Percentiles rank a stretch among this genome's conserved stretches.
Conservation (phyloP, 768 basidiomycete species). For the Mycena sanguinolenta region DNA sequence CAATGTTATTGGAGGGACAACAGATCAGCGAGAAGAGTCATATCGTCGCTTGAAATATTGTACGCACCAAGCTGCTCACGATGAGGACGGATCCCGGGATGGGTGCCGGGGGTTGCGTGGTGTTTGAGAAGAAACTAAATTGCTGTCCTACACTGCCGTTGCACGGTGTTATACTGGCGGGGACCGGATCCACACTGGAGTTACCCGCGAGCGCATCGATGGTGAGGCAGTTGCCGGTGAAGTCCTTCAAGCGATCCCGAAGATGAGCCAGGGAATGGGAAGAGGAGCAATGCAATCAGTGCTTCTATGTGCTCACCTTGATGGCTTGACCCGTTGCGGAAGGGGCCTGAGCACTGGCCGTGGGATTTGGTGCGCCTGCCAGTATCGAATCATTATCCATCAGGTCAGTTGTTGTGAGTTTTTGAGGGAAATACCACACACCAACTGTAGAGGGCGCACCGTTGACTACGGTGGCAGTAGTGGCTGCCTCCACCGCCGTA, state of each 20-base stretch:
- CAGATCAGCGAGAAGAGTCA: neutral
- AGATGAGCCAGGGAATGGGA: constrained; percentile 1
- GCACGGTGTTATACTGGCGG: neutral
- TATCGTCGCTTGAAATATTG: neutral
- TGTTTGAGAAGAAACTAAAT: neutral
- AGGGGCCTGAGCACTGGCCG: neutral
- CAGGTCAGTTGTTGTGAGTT: neutral
- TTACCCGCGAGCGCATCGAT: neutral
- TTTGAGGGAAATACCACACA: neutral
- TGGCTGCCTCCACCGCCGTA: neutral
- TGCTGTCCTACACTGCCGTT: constrained; percentile 1
- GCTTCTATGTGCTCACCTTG: constrained; percentile 1
- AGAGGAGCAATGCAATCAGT: neutral
- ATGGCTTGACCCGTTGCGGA: neutral
- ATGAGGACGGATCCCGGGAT: neutral
- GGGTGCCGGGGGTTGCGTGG: constrained; percentile 4
- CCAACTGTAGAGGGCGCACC: neutral
- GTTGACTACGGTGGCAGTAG: neutral
- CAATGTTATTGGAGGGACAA: neutral
- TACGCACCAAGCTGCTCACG: constrained; percentile 2
- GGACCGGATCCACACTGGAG: neutral
- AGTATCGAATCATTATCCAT: neutral
- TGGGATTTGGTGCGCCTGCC: neutral
- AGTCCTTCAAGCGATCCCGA: constrained; percentile 2
- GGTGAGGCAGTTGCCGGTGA: neutral